These are phyloP conservation scores for Xylaria curta DNA, from an alignment of 495 filamentous ascomycete species.

Conservation along the genomic window DNA sequence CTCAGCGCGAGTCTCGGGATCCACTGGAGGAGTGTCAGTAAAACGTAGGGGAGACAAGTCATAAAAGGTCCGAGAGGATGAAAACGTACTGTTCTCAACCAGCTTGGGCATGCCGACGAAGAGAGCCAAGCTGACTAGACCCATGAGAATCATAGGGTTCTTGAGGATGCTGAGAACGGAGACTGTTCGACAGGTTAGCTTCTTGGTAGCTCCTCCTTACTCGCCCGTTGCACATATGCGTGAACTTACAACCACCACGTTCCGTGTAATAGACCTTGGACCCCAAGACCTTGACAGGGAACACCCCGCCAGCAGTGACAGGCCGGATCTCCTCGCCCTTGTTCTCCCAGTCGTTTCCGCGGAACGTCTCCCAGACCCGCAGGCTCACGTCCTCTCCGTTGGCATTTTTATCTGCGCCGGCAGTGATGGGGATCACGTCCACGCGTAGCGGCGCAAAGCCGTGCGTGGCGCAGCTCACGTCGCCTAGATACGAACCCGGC, in stretches of 20 bases:
- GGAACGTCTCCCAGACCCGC: conserved; percentile 81
- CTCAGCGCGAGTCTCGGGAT: conserved; percentile 89
- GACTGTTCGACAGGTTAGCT: conserved; percentile 38
- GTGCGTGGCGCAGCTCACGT: conserved; percentile 74
- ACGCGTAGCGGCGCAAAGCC: conserved; percentile 77
- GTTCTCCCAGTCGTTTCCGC: conserved; percentile 88
- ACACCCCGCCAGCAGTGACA: conserved; percentile 35
- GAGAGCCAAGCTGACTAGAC: conserved; percentile 75
- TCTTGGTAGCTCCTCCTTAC: background rate
- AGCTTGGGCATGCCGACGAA: conserved; percentile 93
- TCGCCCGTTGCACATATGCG: background rate
- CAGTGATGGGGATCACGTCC: conserved; percentile 63
- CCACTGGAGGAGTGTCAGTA: conserved; percentile 69
- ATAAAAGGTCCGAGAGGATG: conserved; percentile 10
- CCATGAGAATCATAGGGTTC: conserved; percentile 95
- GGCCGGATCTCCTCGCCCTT: conserved; percentile 66
- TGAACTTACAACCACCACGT: conserved; percentile 71
- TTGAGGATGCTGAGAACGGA: conserved; percentile 73
- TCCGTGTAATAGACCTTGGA: conserved; percentile 76
- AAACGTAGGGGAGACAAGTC: too few species aligned
- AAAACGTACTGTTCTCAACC: conserved; percentile 87
- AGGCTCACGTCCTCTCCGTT: conserved; percentile 57
- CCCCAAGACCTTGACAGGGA: conserved; percentile 68
- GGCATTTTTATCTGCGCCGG: background rate
- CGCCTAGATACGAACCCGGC: conserved; percentile 75